A percentile compares a stretch with the other conserved stretches of the same genome.
Conservation (phyloP, 805 yeast genomes). For the Metschnikowia continentalis region DNA sequence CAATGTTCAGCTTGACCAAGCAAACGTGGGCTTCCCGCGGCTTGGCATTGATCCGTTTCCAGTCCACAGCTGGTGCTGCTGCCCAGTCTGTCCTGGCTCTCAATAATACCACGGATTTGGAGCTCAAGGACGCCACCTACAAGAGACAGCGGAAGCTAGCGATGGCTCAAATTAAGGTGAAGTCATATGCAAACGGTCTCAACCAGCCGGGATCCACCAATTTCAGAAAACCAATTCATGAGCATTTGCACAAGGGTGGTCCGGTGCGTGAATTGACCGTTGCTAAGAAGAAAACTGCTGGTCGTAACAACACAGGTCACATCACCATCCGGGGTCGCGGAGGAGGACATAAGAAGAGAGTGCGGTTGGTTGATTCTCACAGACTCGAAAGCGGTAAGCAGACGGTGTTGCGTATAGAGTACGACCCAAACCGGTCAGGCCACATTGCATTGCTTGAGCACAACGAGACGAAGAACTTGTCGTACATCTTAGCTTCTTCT, state of each 20-base stretch:
- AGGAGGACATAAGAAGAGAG: conserved; percentile 91
- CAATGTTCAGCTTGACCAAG: conserved; percentile 16
- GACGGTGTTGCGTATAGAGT: conserved; percentile 82
- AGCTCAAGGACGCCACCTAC: conserved; percentile 69
- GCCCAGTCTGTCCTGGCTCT: not conserved
- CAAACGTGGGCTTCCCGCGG: conserved; percentile 14
- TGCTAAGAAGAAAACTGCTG: conserved; percentile 69
- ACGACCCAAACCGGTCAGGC: conserved; percentile 91
- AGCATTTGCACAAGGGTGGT: conserved; percentile 80
- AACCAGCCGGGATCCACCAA: conserved; percentile 85
- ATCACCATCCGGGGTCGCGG: conserved; percentile 94
- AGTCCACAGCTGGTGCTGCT: conserved; percentile 11
- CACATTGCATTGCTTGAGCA: conserved; percentile 86
- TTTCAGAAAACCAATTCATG: conserved; percentile 83
- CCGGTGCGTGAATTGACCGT: conserved; percentile 75
- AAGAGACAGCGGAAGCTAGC: conserved; percentile 70
- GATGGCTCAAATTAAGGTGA: conserved; percentile 66
- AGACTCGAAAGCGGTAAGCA: conserved; percentile 69
- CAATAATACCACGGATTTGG: conserved; percentile 63
- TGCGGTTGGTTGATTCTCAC: conserved; percentile 74
- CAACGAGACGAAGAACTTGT: conserved; percentile 52
- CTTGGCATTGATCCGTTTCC: conserved; percentile 13
- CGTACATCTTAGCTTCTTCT: conserved; percentile 86
- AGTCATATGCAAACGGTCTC: conserved; percentile 64
- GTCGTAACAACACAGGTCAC: conserved; percentile 84